phyloP scores from a whole-genome alignment of 2,329 filamentous ascomycete species.

The Apiospora hydei region DNA sequence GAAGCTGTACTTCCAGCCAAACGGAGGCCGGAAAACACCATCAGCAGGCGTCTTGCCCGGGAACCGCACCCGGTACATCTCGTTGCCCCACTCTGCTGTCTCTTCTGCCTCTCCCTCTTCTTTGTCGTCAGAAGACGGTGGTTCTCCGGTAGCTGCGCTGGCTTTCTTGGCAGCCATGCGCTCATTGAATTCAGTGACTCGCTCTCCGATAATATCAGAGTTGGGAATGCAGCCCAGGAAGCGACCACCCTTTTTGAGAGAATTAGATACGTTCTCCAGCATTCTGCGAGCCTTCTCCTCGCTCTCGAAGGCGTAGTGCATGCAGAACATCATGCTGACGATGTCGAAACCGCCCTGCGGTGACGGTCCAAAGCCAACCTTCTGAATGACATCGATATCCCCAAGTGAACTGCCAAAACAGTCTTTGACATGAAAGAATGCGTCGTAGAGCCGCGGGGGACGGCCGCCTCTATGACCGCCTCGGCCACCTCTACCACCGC shows the following conservation, averaged over 20 bases:
- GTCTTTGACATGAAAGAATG: conserved; percentile 88
- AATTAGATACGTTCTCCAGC: conserved; percentile 89
- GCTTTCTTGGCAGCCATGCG: conserved; percentile 51
- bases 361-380: conserved; percentile 87
- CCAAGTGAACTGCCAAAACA: conserved; percentile 88
- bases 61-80: conserved; percentile 90
- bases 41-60: conserved; percentile 82
- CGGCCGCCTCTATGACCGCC: conserved; percentile 56
- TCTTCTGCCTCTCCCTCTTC: conserved; percentile 69
- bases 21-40: conserved; percentile 91
- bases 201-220: conserved; percentile 84
- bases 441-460: conserved; percentile 74
- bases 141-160: conserved; percentile 34
- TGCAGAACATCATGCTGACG: conserved; percentile 98
- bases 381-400: conserved; percentile 79
- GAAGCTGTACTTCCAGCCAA: conserved; percentile 98
- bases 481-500: conserved; percentile 56
- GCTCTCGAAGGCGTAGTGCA: conserved; percentile 97
- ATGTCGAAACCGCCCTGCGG: conserved; percentile 89
- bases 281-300: conserved; percentile 90
- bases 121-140: conserved; percentile 41
- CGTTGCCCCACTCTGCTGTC: conserved; percentile 88
- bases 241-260: conserved; percentile 90
- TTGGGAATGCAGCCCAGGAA: conserved; percentile 98
- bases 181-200: conserved; percentile 80